Evolutionary conservation across 176 grass and related monocot genomes (phyloP).

Genomic region (Metroxylon sagu): DNA sequence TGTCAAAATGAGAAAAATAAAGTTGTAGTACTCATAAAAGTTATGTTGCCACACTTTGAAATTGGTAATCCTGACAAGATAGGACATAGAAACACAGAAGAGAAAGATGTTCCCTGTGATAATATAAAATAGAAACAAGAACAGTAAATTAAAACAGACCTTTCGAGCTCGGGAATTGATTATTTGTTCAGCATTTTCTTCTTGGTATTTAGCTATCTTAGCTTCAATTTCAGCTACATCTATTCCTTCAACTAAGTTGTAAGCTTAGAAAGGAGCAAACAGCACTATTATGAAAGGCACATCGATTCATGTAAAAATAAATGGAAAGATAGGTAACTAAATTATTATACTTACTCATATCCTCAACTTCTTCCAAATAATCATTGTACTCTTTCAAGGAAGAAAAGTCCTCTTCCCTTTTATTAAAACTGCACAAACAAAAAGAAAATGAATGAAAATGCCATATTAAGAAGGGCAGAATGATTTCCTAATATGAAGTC

Average conservation of each 20-base stretch:
- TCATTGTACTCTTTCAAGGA: constrained; percentile 87
- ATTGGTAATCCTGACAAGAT: too few species aligned
- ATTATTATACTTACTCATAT: constrained; percentile 57
- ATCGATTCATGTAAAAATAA: too few species aligned
- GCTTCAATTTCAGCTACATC: constrained; percentile 64
- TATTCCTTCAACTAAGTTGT: constrained; percentile 65
- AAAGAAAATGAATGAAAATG: neutral
- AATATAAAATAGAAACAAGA: too few species aligned
- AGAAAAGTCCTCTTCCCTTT: constrained; percentile 66
- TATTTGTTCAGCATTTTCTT: constrained; percentile 81
- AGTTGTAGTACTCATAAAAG: too few species aligned
- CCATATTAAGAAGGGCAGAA: neutral
- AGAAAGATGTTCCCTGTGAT: neutral
- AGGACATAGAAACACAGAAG: too few species aligned
- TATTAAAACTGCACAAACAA: constrained; percentile 58
- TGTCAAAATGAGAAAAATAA: neutral
- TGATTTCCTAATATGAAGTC: neutral
- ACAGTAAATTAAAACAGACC: constrained; percentile 28
- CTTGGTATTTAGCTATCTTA: constrained; percentile 64
- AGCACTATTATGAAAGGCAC: neutral
- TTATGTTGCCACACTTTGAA: too few species aligned
- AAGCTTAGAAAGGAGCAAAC: constrained; percentile 35
- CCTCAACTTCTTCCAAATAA: constrained; percentile 92
- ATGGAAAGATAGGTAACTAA: too few species aligned
- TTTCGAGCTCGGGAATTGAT: constrained; percentile 57